phyloP scores from a whole-genome alignment of 768 basidiomycete species.

The Psilocybe subaeruginosa region DNA sequence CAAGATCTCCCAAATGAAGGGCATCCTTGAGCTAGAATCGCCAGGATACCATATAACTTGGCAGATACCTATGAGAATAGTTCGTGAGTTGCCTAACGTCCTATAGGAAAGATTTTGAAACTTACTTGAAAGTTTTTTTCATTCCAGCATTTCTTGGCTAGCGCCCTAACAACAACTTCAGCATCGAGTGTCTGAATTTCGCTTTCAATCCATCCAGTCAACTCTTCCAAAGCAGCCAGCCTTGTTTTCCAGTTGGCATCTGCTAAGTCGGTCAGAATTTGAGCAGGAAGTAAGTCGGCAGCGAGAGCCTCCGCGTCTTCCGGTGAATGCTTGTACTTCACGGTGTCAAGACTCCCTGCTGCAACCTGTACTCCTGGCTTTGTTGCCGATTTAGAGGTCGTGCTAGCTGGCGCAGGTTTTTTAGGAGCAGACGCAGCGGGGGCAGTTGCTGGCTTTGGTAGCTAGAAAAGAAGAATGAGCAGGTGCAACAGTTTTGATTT shows the following conservation, averaged over 20 bases:
- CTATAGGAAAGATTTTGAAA: not conserved
- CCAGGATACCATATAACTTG: constrained; percentile 83
- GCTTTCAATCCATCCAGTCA: constrained; percentile 81
- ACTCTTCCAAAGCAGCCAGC: constrained; percentile 84
- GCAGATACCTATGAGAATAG: constrained; percentile 72
- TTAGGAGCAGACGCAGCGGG: constrained; percentile 41
- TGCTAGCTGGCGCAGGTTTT: constrained; percentile 43
- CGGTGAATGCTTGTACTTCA: constrained; percentile 89
- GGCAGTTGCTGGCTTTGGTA: constrained; percentile 50
- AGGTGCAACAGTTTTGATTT: no score
- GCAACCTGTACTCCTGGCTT: constrained; percentile 54
- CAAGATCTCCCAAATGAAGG: constrained; percentile 87
- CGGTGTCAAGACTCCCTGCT: constrained; percentile 68
- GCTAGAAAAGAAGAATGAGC: constrained; percentile 27
- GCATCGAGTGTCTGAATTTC: constrained; percentile 71
- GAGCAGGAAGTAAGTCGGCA: constrained; percentile 68
- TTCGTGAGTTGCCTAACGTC: not conserved
- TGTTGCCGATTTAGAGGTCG: constrained; percentile 47
- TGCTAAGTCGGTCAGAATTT: constrained; percentile 71
- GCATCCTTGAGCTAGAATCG: constrained; percentile 72
- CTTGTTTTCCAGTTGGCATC: constrained; percentile 95
- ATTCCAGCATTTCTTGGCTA: constrained; percentile 94
- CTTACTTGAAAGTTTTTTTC: constrained; percentile 98
- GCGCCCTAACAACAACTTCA: constrained; percentile 84
- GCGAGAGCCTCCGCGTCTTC: constrained; percentile 91